These are phyloP conservation scores for Anthoceros angustus DNA, from an alignment of 225 moss, liverwort and hornwort genomes.

Conservation along the genomic window DNA sequence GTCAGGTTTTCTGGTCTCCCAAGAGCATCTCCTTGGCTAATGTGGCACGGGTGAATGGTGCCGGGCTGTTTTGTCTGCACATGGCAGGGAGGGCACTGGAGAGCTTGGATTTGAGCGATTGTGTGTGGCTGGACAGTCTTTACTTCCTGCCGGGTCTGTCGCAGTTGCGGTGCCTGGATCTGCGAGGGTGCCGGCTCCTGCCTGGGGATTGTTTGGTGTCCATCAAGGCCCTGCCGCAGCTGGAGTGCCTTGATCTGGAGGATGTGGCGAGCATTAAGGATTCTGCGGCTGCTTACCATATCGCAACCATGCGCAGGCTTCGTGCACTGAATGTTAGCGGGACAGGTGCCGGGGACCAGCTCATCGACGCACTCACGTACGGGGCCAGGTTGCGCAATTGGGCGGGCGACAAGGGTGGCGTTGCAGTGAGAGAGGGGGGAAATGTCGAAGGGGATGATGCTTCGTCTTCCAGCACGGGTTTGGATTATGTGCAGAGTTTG, in stretches of 20 bases:
- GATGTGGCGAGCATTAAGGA: background rate
- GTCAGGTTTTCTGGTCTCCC: slow-evolving; percentile 2
- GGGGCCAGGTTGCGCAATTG: background rate
- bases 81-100: background rate
- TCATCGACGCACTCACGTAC: background rate
- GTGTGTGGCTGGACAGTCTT: background rate
- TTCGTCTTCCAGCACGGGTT: background rate
- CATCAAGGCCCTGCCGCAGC: slow-evolving; percentile 2
- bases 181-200: background rate
- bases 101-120: background rate
- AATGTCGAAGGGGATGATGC: background rate
- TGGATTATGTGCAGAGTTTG: background rate
- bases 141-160: background rate
- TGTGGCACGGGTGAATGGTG: background rate
- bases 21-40: background rate
- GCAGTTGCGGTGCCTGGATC: background rate
- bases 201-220: background rate
- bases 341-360: slow-evolving; percentile 3
- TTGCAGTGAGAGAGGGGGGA: background rate
- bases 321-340: background rate
- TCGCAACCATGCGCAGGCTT: background rate
- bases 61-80: background rate
- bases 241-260: background rate
- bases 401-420: background rate
- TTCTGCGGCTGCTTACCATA: background rate